Percentiles rank a stretch among this genome's conserved stretches.
phyloP scores from a whole-genome alignment of 257 asterid species.

The Forsythia viridissima region DNA sequence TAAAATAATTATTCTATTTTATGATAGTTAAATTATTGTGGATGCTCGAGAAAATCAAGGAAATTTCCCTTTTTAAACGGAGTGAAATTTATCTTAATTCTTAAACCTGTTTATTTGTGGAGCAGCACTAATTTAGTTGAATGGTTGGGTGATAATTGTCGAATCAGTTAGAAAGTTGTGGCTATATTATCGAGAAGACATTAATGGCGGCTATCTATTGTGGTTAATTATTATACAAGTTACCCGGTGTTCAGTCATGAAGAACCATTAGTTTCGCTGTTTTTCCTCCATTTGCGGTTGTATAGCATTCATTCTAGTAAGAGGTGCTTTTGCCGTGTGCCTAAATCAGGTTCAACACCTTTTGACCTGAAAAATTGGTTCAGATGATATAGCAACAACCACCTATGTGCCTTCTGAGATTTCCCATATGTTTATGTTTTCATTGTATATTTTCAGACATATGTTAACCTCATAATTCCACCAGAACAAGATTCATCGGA shows the following conservation, averaged over 20 bases:
- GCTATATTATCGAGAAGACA: not conserved
- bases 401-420: not conserved
- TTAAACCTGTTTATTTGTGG: not conserved
- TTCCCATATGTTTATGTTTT: not conserved
- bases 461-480: not conserved
- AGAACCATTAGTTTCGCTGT: slow-evolving; percentile 6
- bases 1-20: not conserved
- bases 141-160: not conserved
- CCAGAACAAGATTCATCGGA: not conserved
- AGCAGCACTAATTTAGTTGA: not conserved
- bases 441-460: not conserved
- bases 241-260: not conserved
- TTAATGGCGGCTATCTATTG: not conserved
- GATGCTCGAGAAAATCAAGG: not conserved
- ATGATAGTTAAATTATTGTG: not conserved
- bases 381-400: slow-evolving; percentile 2
- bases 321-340: slow-evolving; percentile 19
- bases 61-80: not conserved
- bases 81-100: not conserved
- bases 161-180: not conserved
- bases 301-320: slow-evolving; percentile 6
- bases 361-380: slow-evolving; percentile 33
- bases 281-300: slow-evolving; percentile 6
- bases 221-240: not conserved
- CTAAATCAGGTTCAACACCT: slow-evolving; percentile 22